Conservation (phyloP, 768 basidiomycete genomes). For the Suillus ampliporus region DNA sequence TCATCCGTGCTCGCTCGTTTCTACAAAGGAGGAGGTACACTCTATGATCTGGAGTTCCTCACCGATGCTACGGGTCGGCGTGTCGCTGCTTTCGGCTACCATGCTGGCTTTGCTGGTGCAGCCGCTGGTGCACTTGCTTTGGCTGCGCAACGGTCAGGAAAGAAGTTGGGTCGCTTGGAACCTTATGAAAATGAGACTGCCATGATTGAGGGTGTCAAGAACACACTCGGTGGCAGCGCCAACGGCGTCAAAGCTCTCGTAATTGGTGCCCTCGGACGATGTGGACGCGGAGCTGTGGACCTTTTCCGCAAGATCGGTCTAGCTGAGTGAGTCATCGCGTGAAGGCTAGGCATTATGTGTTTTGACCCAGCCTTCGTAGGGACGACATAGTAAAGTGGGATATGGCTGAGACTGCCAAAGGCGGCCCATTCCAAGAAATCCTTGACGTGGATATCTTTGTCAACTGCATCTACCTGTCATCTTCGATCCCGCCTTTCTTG, state of each 20-base stretch:
- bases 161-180: conserved; percentile 67
- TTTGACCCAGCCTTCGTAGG: conserved; percentile 45
- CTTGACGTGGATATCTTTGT: conserved; percentile 97
- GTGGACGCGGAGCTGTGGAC: conserved; percentile 94
- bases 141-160: conserved; percentile 66
- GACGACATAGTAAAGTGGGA: conserved; percentile 98
- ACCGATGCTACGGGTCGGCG: conserved; percentile 83
- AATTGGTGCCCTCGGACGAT: conserved; percentile 94
- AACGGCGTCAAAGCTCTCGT: conserved; percentile 86
- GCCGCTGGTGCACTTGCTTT: conserved; percentile 88
- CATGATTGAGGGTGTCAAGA: conserved; percentile 80
- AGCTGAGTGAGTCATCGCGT: conserved; percentile 68
- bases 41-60: conserved; percentile 97
- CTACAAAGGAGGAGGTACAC: conserved; percentile 76
- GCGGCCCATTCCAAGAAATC: conserved; percentile 95
- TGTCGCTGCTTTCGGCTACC: conserved; percentile 97
- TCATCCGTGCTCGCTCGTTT: conserved; percentile 84
- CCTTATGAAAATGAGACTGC: conserved; percentile 85
- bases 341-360: neutral
- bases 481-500: conserved; percentile 83
- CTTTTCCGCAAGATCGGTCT: conserved; percentile 96
- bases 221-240: conserved; percentile 66
- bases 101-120: conserved; percentile 98
- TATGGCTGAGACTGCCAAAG: conserved; percentile 93
- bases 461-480: conserved; percentile 98